A percentile compares a stretch with the other conserved stretches of the same genome.
Evolutionary conservation across 768 basidiomycete genomes (phyloP).

Genomic region (Thelephora ganbajun): DNA sequence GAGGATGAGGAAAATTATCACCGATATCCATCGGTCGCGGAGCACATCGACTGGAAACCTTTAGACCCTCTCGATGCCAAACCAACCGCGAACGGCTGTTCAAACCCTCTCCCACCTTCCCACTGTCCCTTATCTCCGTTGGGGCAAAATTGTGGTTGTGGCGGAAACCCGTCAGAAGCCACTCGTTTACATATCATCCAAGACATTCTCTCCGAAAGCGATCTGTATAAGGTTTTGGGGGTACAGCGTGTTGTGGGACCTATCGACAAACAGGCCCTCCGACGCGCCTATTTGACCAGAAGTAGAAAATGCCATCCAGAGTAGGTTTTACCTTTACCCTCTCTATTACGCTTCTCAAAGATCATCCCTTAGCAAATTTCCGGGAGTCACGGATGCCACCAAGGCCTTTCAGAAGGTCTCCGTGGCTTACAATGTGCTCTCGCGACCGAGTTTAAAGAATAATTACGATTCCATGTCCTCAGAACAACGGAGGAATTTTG

Average conservation of each 20-base stretch:
- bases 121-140: constrained; percentile 6
- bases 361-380: constrained; percentile 50
- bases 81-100: constrained; percentile 9
- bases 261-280: constrained; percentile 47
- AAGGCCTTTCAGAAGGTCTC: constrained; percentile 80
- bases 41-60: constrained; percentile 16
- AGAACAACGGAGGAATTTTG: constrained; percentile 26
- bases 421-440: constrained; percentile 70
- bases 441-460: constrained; percentile 52
- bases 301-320: constrained; percentile 79
- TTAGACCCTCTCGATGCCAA: constrained; percentile 9
- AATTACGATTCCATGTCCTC: constrained; percentile 48
- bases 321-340: constrained; percentile 30
- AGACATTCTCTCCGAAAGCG: constrained; percentile 43
- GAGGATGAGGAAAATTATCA: constrained; percentile 33
- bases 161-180: neutral
- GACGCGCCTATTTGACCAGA: constrained; percentile 64
- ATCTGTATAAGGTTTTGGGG: constrained; percentile 67
- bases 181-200: constrained; percentile 24
- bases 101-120: neutral
- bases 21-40: constrained; percentile 14
- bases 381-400: constrained; percentile 61
- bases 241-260: constrained; percentile 27
- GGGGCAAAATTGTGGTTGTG: no score
- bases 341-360: neutral